Evolutionary conservation across 352 stramenopile genomes (phyloP).

Genomic region (Phytophthora ohioensis): DNA sequence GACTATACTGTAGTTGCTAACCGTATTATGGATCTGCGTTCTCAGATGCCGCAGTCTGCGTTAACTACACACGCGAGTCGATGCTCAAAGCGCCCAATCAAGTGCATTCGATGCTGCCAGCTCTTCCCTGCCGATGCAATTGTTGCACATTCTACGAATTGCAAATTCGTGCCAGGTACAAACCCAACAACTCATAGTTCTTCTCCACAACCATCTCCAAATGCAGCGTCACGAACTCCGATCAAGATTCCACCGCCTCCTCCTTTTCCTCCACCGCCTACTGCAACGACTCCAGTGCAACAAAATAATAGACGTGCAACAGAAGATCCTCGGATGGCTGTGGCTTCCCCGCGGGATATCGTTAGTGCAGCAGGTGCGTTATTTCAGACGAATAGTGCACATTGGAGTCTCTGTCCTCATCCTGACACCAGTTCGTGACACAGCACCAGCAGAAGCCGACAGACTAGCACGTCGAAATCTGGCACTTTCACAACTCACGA

Average conservation of each 20-base stretch:
- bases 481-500: constrained; percentile 71
- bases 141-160: constrained; percentile 75
- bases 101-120: constrained; percentile 85
- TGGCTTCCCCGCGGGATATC: not conserved
- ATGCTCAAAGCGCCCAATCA: constrained; percentile 81
- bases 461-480: constrained; percentile 62
- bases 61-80: constrained; percentile 59
- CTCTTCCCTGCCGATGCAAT: constrained; percentile 79
- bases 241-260: constrained; percentile 60
- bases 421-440: not conserved
- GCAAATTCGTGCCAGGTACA: constrained; percentile 54
- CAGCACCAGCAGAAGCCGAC: constrained; percentile 29
- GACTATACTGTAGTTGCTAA: constrained; percentile 1
- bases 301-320: constrained; percentile 21
- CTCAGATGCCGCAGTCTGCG: constrained; percentile 61
- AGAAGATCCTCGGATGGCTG: constrained; percentile 20
- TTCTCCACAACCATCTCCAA: not conserved
- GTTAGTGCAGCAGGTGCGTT: constrained; percentile 8
- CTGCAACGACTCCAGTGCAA: constrained; percentile 18
- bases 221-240: constrained; percentile 4
- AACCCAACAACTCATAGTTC: not conserved
- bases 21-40: not conserved
- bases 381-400: not conserved
- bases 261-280: constrained; percentile 50
- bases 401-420: not conserved